phyloP scores from a whole-genome alignment of 176 grass and related monocot species.

The Secale cereale region DNA sequence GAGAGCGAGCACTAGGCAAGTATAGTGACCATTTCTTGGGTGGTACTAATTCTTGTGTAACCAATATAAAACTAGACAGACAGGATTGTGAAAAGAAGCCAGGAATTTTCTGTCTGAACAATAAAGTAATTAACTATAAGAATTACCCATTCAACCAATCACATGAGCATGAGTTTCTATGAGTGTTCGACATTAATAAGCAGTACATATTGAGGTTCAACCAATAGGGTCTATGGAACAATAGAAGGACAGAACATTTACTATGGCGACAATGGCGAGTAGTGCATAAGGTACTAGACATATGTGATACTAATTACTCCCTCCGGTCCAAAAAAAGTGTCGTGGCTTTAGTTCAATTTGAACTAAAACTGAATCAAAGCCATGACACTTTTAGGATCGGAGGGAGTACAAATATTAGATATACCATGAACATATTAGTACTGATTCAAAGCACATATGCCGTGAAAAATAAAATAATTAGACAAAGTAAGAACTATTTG shows the following conservation, averaged over 20 bases:
- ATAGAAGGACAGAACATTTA: neutral
- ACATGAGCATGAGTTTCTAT: neutral
- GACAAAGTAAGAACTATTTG: neutral
- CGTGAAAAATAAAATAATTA: conserved; percentile 3
- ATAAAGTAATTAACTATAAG: neutral
- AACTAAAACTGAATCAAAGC: too few species aligned
- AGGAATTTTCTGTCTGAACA: neutral
- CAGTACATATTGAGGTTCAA: neutral
- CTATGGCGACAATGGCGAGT: neutral
- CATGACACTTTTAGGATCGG: too few species aligned
- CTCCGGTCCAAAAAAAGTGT: too few species aligned
- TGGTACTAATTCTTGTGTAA: neutral
- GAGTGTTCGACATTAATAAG: neutral
- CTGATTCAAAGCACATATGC: neutral
- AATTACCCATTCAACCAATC: neutral
- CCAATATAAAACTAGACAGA: neutral
- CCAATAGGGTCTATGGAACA: neutral
- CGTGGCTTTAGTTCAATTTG: too few species aligned
- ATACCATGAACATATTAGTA: neutral
- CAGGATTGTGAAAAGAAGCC: neutral
- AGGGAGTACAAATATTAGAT: neutral
- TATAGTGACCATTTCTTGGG: neutral
- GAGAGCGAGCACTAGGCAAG: neutral
- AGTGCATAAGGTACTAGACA: conserved; percentile 1
- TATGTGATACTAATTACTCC: neutral